Conservation (phyloP, 371 early-diverging fungal species). For the Apophysomyces sp. region DNA sequence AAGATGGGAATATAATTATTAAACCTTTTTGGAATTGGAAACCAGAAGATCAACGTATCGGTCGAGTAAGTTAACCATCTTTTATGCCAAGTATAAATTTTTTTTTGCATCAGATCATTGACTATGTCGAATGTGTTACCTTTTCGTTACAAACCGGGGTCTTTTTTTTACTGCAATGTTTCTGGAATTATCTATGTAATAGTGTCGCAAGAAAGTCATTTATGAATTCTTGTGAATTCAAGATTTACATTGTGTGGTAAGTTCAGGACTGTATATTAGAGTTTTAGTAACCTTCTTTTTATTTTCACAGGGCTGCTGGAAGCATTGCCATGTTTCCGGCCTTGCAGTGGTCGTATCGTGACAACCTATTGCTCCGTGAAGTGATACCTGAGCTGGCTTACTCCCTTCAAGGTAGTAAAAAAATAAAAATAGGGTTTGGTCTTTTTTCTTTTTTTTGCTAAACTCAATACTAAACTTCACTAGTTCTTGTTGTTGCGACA, state of each 20-base stretch:
- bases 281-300: neutral
- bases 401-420: slow-evolving; percentile 33
- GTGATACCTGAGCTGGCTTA: slow-evolving; percentile 46
- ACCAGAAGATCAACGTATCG: slow-evolving; percentile 24
- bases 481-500: slow-evolving; percentile 32
- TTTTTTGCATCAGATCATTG: slow-evolving; percentile 15
- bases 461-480: neutral
- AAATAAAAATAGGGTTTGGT: neutral
- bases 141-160: slow-evolving; percentile 25
- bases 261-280: neutral
- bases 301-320: slow-evolving; percentile 31
- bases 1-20: slow-evolving; percentile 18
- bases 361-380: slow-evolving; percentile 28
- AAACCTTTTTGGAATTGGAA: slow-evolving; percentile 43
- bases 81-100: neutral
- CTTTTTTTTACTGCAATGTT: slow-evolving; percentile 33
- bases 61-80: slow-evolving; percentile 17
- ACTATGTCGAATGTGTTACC: slow-evolving; percentile 26
- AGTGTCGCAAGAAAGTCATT: slow-evolving; percentile 27
- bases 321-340: slow-evolving; percentile 46
- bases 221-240: slow-evolving; percentile 38
- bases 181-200: slow-evolving; percentile 34
- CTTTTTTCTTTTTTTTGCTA: neutral
- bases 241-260: slow-evolving; percentile 34
- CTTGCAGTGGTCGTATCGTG: slow-evolving; percentile 39